These are phyloP conservation scores for Paspalum notatum DNA, from an alignment of 176 grass and related monocot species.

Conservation along the genomic window DNA sequence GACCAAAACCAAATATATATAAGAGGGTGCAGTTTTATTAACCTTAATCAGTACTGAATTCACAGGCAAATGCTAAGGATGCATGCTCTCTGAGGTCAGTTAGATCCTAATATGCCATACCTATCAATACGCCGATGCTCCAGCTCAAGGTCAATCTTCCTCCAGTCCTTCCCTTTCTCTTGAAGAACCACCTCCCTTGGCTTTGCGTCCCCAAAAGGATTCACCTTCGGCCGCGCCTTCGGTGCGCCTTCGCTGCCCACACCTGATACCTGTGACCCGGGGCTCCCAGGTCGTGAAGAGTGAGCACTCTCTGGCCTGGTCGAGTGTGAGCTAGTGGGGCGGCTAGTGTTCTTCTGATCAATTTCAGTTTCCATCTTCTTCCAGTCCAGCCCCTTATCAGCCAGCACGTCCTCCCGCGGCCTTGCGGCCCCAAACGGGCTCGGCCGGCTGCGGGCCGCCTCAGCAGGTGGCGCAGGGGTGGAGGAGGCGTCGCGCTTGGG, in stretches of 20 bases:
- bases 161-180: constrained; percentile 83
- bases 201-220: constrained; percentile 80
- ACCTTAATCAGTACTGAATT: background rate
- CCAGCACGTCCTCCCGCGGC: constrained; percentile 70
- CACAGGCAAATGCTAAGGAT: background rate
- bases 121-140: constrained; percentile 69
- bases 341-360: constrained; percentile 67
- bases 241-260: constrained; percentile 21
- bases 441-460: constrained; percentile 43
- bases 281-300: constrained; percentile 70
- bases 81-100: background rate
- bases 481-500: constrained; percentile 55
- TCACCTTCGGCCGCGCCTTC: constrained; percentile 52
- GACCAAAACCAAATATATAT: background rate
- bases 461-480: constrained; percentile 4
- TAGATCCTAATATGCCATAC: constrained; percentile 34
- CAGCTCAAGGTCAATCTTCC: constrained; percentile 74
- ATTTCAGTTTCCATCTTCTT: constrained; percentile 75
- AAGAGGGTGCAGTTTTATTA: background rate
- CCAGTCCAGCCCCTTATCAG: constrained; percentile 78
- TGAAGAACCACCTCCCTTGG: constrained; percentile 75
- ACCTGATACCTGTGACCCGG: constrained; percentile 49
- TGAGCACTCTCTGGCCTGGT: constrained; percentile 71
- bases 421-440: constrained; percentile 75
- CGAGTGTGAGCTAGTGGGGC: constrained; percentile 79